phyloP scores from a whole-genome alignment of 2,329 filamentous ascomycete genomes.

The Stagonosporopsis vannaccii region DNA sequence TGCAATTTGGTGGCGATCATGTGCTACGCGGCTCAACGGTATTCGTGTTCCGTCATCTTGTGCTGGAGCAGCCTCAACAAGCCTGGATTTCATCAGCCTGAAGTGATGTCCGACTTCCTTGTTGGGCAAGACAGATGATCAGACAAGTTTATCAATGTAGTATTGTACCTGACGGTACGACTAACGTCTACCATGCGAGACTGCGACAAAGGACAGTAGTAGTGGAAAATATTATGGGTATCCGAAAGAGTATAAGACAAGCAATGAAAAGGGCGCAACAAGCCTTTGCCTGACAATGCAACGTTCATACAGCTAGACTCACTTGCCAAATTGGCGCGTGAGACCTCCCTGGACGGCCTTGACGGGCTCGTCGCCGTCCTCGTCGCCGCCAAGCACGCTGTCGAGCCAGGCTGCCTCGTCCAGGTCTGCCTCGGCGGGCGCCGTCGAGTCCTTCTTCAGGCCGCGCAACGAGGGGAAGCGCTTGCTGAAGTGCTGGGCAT shows the following conservation, averaged over 20 bases:
- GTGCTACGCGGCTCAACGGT: slow-evolving; percentile 13
- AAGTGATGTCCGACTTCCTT: slow-evolving; percentile 1
- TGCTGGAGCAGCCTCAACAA: not conserved
- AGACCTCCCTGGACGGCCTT: slow-evolving; percentile 43
- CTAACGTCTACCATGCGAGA: slow-evolving; percentile 13
- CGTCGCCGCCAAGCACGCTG: slow-evolving; percentile 36
- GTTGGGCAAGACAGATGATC: slow-evolving; percentile 4
- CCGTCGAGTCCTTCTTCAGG: slow-evolving; percentile 23
- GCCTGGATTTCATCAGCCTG: not conserved
- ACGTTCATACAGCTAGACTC: slow-evolving; percentile 5
- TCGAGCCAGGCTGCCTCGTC: slow-evolving; percentile 48
- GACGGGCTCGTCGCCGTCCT: slow-evolving; percentile 42
- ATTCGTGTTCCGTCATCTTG: not conserved
- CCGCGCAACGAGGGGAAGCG: slow-evolving; percentile 46
- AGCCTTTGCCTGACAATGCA: slow-evolving; percentile 17
- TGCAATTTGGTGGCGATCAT: slow-evolving; percentile 3
- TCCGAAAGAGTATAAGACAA: slow-evolving; percentile 35
- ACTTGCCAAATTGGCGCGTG: slow-evolving; percentile 49
- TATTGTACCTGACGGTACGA: slow-evolving; percentile 15
- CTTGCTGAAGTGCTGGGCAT: slow-evolving; percentile 52
- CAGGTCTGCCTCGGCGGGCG: slow-evolving; percentile 36
- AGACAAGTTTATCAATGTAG: slow-evolving; percentile 16
- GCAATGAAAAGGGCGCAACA: slow-evolving; percentile 29
- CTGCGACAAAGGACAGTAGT: slow-evolving; percentile 12
- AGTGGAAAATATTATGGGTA: slow-evolving; percentile 37